A percentile compares a stretch with the other conserved stretches of the same genome.
These are phyloP conservation scores for Pythium phragmiticola DNA, from an alignment of 352 stramenopile genomes.

Conservation along the genomic window DNA sequence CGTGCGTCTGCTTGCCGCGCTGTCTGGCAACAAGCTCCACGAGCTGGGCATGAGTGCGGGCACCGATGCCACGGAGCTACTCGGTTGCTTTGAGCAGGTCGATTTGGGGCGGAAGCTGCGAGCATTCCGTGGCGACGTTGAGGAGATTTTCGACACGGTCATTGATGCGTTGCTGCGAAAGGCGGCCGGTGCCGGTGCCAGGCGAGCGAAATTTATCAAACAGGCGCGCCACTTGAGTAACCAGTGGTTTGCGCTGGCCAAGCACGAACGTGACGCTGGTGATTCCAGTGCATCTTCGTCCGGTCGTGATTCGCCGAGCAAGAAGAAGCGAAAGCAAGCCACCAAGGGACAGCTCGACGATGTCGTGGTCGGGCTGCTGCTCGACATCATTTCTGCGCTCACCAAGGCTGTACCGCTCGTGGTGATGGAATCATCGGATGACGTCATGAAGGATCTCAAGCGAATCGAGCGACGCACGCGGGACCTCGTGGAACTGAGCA, in stretches of 20 bases:
- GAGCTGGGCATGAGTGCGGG: slow-evolving; percentile 97
- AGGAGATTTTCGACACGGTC: slow-evolving; percentile 29
- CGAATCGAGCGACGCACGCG: slow-evolving; percentile 17
- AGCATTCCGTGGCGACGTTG: slow-evolving; percentile 55
- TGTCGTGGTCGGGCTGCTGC: slow-evolving; percentile 54
- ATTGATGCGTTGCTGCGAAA: slow-evolving; percentile 48
- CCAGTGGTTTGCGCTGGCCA: slow-evolving; percentile 29
- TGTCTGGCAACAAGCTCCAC: slow-evolving; percentile 87
- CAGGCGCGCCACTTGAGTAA: slow-evolving; percentile 32
- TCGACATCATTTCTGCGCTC: slow-evolving; percentile 41
- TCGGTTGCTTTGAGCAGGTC: slow-evolving; percentile 99
- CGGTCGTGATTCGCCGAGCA: not conserved
- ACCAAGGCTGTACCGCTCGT: slow-evolving; percentile 29
- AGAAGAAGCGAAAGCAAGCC: slow-evolving; percentile 45
- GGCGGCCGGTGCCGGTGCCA: slow-evolving; percentile 4
- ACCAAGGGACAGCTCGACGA: slow-evolving; percentile 70
- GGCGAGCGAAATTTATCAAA: slow-evolving; percentile 20
- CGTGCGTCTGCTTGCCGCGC: slow-evolving; percentile 63
- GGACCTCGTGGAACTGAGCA: slow-evolving; percentile 54
- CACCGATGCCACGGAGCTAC: slow-evolving; percentile 98
- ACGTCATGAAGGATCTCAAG: slow-evolving; percentile 1
- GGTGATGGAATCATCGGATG: not conserved
- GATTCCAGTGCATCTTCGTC: slow-evolving; percentile 12
- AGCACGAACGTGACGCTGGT: slow-evolving; percentile 25
- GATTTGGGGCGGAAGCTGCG: slow-evolving; percentile 87